Conservation (phyloP, 1,284 basidiomycete species). For the Kalmanozyma brasiliensis region DNA sequence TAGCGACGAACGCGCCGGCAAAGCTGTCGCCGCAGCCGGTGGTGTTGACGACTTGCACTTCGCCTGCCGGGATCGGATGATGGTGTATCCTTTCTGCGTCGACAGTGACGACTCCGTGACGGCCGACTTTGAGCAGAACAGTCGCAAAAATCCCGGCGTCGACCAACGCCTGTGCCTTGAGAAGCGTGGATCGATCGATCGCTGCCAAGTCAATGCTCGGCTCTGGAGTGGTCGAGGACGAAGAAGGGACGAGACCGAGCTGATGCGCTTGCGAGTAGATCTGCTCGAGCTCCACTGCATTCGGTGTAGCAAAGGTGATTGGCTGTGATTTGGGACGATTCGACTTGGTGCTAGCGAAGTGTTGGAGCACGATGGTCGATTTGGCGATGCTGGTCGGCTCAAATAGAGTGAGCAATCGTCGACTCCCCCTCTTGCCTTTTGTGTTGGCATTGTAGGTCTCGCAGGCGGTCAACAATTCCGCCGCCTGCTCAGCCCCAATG, state of each 20-base stretch:
- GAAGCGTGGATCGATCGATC: conserved; percentile 1
- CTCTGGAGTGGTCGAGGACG: neutral
- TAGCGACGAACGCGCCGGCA: conserved; percentile 57
- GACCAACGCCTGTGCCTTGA: conserved; percentile 12
- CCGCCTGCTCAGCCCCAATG: conserved; percentile 38
- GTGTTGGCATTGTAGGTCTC: conserved; percentile 66
- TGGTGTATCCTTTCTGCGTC: conserved; percentile 15
- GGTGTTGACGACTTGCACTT: conserved; percentile 44
- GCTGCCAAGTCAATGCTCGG: neutral
- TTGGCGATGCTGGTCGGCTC: conserved; percentile 47
- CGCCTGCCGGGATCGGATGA: conserved; percentile 34
- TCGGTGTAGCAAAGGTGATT: conserved; percentile 45
- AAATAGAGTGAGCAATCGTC: conserved; percentile 23
- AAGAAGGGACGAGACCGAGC: conserved; percentile 7
- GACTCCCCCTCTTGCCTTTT: neutral
- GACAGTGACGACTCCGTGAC: conserved; percentile 36
- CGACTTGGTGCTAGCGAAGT: conserved; percentile 4
- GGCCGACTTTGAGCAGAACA: conserved; percentile 51
- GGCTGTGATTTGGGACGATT: neutral
- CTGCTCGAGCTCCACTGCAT: conserved; percentile 40
- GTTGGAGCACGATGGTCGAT: conserved; percentile 16
- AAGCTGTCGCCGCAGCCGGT: conserved; percentile 67
- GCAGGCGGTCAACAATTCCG: conserved; percentile 49
- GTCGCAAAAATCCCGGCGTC: conserved; percentile 16
- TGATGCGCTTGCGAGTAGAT: conserved; percentile 17